Conservation (phyloP, 1,284 basidiomycete genomes). For the Cystobasidium slooffiae region DNA sequence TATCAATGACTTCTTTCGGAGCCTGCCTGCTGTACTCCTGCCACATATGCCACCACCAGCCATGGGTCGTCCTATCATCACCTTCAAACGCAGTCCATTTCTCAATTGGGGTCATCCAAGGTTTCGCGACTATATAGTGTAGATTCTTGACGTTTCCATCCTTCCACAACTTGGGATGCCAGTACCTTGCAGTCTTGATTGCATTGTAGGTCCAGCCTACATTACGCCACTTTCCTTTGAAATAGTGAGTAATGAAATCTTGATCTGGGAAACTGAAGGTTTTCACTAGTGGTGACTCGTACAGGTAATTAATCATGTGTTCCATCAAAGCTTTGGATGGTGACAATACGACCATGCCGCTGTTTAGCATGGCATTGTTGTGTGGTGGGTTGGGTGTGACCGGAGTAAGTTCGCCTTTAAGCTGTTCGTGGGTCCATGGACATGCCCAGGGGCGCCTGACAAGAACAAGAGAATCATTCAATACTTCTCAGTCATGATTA, state of each 20-base stretch:
- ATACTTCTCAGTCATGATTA: not conserved
- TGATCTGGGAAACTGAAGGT: slow-evolving; percentile 87
- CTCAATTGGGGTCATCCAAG: slow-evolving; percentile 71
- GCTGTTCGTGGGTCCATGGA: slow-evolving; percentile 68
- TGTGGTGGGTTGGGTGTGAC: slow-evolving; percentile 66
- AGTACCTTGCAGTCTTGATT: slow-evolving; percentile 72
- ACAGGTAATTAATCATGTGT: slow-evolving; percentile 66
- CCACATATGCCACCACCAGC: slow-evolving; percentile 67
- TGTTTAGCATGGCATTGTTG: slow-evolving; percentile 80
- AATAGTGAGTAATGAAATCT: slow-evolving; percentile 82
- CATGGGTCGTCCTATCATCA: slow-evolving; percentile 55
- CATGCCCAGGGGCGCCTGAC: slow-evolving; percentile 86
- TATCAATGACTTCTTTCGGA: slow-evolving; percentile 2
- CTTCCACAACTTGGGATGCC: slow-evolving; percentile 73
- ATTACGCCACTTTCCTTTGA: slow-evolving; percentile 64
- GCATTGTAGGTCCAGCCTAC: slow-evolving; percentile 84
- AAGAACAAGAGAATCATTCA: not conserved
- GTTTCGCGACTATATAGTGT: slow-evolving; percentile 56
- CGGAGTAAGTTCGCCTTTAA: slow-evolving; percentile 57
- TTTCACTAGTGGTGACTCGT: slow-evolving; percentile 69
- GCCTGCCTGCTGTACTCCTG: slow-evolving; percentile 59
- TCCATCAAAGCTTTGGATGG: slow-evolving; percentile 66
- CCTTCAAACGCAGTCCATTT: slow-evolving; percentile 58
- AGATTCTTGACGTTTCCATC: slow-evolving; percentile 69
- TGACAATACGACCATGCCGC: slow-evolving; percentile 82